Conservation (phyloP, 306 rosid genomes). For the Carpinus fangiana region DNA sequence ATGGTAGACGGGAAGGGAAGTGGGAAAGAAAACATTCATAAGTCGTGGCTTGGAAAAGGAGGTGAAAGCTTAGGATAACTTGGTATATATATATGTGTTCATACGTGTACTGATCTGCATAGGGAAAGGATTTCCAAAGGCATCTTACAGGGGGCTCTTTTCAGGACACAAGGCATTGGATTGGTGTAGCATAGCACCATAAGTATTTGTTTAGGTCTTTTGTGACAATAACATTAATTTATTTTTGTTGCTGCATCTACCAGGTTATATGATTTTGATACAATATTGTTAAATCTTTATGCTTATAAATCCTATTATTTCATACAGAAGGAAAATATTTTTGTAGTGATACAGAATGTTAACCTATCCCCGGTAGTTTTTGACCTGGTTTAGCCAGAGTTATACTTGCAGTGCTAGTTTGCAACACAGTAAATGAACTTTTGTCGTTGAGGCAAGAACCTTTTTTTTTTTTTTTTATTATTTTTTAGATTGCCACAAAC, state of each 20-base stretch:
- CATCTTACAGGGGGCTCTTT: background rate
- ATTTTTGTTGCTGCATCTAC: background rate
- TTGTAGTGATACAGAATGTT: background rate
- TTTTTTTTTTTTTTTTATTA: too few relatives aligned
- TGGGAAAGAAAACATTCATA: constrained; percentile 93
- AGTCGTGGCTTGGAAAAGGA: background rate
- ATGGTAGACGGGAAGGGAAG: constrained; percentile 82
- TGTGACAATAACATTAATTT: background rate
- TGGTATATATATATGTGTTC: background rate
- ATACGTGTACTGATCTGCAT: background rate
- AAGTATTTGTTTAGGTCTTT: too few relatives aligned
- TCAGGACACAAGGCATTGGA: too few relatives aligned
- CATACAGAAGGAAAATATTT: background rate
- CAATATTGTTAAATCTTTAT: background rate
- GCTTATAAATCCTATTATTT: background rate
- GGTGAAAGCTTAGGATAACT: background rate
- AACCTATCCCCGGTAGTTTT: too few relatives aligned
- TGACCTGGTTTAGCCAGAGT: too few relatives aligned
- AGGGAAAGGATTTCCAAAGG: background rate
- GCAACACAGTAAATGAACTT: too few relatives aligned
- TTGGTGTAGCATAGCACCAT: too few relatives aligned
- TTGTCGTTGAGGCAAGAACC: too few relatives aligned
- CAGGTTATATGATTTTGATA: background rate
- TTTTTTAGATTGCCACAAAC: too few relatives aligned
- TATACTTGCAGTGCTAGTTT: too few relatives aligned